Conservation (phyloP, 2,329 filamentous ascomycete genomes). For the Colletotrichum lini region DNA sequence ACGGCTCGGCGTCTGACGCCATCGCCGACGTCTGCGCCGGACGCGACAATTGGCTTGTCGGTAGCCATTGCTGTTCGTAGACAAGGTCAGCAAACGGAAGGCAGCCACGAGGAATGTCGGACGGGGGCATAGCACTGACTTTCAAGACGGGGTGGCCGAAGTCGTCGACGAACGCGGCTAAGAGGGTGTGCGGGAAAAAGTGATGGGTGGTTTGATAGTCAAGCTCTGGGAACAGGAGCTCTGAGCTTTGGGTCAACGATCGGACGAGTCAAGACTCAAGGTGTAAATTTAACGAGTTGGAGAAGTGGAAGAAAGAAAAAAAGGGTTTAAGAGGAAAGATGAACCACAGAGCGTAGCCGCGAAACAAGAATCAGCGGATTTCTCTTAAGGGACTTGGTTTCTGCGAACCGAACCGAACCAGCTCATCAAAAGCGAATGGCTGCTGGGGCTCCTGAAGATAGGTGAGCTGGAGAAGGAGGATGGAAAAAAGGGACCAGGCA, state of each 20-base stretch:
- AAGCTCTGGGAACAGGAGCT: constrained; percentile 43
- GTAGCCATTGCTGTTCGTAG: constrained; percentile 62
- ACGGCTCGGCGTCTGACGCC: constrained; percentile 70
- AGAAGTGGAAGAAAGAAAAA: constrained; percentile 32
- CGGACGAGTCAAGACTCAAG: constrained; percentile 45
- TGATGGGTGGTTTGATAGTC: constrained; percentile 11
- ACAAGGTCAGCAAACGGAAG: constrained; percentile 35
- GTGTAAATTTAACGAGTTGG: constrained; percentile 22
- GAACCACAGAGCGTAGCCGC: constrained; percentile 31
- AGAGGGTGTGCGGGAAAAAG: constrained; percentile 10
- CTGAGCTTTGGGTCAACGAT: constrained; percentile 42
- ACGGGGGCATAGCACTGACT: constrained; percentile 18
- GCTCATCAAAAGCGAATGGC: constrained; percentile 32
- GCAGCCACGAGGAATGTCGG: constrained; percentile 10
- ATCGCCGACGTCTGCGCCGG: constrained; percentile 72
- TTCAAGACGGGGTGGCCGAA: constrained; percentile 29
- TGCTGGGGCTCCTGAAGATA: constrained; percentile 8
- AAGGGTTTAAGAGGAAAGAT: constrained; percentile 17
- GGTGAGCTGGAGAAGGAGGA: constrained; percentile 11
- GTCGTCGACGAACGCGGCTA: constrained; percentile 33
- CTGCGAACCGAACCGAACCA: constrained; percentile 23
- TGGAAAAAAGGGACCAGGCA: constrained; percentile 10
- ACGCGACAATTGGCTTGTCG: constrained; percentile 69
- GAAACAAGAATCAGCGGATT: constrained; percentile 17
- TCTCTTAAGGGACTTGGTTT: constrained; percentile 27